Evolutionary conservation across 176 grass and related monocot species (phyloP).

Genomic region (Ananas comosus): DNA sequence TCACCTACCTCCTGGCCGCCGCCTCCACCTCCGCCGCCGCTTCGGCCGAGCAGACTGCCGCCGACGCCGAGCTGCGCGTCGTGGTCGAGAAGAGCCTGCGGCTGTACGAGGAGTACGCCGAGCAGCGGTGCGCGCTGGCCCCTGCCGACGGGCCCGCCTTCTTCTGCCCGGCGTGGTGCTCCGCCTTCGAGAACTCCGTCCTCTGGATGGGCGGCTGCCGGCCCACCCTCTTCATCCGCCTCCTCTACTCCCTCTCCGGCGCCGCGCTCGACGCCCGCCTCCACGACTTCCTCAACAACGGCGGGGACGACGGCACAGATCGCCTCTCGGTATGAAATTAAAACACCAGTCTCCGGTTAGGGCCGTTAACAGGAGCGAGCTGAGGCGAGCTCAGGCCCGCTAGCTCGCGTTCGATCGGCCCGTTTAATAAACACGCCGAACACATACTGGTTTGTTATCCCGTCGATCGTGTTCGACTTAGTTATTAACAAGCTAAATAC

Average conservation of each 20-base stretch:
- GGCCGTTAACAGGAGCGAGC: no score
- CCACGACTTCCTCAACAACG: constrained; percentile 14
- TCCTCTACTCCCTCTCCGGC: constrained; percentile 55
- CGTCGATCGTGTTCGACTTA: no score
- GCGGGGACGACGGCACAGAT: no score
- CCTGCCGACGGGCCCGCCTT: constrained; percentile 32
- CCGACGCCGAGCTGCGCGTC: no score
- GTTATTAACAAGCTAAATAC: no score
- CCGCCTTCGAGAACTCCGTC: constrained; percentile 61
- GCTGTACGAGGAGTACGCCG: constrained; percentile 45
- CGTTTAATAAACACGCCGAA: no score
- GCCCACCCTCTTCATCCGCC: constrained; percentile 49
- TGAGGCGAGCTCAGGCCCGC: no score
- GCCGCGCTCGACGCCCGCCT: constrained; percentile 47
- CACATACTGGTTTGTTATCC: no score
- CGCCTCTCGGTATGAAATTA: no score
- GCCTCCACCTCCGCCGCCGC: background rate
- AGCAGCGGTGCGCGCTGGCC: constrained; percentile 22
- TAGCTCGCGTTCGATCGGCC: no score
- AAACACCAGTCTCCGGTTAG: no score
- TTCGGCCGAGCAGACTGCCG: no score
- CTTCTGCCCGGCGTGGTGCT: constrained; percentile 66
- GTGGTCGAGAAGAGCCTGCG: constrained; percentile 24
- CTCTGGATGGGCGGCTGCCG: constrained; percentile 72
- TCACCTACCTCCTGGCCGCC: background rate